Evolutionary conservation across 306 rosid species (phyloP).

Genomic region (Malus sylvestris): DNA sequence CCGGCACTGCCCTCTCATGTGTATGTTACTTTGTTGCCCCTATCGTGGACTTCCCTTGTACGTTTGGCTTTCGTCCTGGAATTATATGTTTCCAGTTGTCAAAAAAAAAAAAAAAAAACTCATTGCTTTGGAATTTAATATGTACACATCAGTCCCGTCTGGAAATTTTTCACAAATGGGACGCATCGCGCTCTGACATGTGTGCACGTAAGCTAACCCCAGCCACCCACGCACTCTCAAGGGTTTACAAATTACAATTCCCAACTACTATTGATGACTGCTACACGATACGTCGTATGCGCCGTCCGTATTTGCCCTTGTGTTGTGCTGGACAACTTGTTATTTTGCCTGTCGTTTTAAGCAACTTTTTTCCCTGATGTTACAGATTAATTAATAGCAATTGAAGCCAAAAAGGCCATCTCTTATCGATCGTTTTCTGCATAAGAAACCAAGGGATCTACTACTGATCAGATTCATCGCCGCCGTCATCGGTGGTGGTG

Average conservation of each 20-base stretch:
- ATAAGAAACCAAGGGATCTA: conserved; percentile 9
- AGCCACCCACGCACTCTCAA: neutral
- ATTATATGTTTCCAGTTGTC: no score
- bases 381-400: neutral
- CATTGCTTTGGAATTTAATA: neutral
- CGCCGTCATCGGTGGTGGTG: neutral
- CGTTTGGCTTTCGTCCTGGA: no score
- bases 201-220: conserved; percentile 12
- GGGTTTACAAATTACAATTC: conserved; percentile 2
- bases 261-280: neutral
- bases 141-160: neutral
- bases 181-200: conserved; percentile 1
- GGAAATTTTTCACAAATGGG: no score
- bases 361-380: neutral
- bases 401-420: neutral
- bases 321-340: neutral
- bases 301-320: neutral
- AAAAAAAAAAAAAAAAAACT: no score
- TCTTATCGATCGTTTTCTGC: conserved; percentile 8
- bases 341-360: neutral
- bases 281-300: neutral
- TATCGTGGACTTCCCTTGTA: no score
- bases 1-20: no score
- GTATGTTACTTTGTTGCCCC: no score
- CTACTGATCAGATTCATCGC: neutral